Base-by-base conservation (phyloP, 1,139 yeast species). In the Zygoascus meyerae region DNA sequence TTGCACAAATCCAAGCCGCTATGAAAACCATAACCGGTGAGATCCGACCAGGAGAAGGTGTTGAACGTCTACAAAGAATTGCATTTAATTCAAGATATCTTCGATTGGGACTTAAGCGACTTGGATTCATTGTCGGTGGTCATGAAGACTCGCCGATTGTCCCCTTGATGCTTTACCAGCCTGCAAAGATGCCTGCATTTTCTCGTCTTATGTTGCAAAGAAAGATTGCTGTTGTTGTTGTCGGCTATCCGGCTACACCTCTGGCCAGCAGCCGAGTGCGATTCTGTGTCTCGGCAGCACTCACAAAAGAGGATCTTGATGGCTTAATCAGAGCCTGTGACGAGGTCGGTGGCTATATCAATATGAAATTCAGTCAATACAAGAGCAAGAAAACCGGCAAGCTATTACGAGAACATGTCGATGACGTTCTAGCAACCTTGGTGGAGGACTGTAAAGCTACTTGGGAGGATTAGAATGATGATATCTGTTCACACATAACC, bases 211-310 rank as follows among this genome's bases (percentile, higher is more conserved):
- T 92, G 74, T 78, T 85, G 57, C 80, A 77, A 49, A 72, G 79
- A 67, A 85, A 85, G 48, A 82, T 92, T 52, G 98, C 98, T 5
- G 92, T 92, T 45, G 99, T 94, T 40, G 83, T 92, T 57, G 97
- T 90, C 42, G 96, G 97, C 28, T 92, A 92, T 63, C 99, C 99
- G 8, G 98, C 98, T 1, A 90, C 98, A 1, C 96, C 97, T 29
- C 74, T 92, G 55, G 82, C 86, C 33, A 79, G 90, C 46, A 86
- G 95, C 9, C 80, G 98, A 69, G 90, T 87, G 21, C 80, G 99
- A 65, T 78, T 92, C 60, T 92, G 99, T 72, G 84, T 94, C 55
- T 84, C 95, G 50, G 74, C 97, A 0, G 86, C 97, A 1, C 75
- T 94, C 59, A 92, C 95, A 28, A 92, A 92, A 68, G 94, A 85